These are phyloP conservation scores for Syzygium aqueum DNA, from an alignment of 345 rosid species.

Conservation along the genomic window DNA sequence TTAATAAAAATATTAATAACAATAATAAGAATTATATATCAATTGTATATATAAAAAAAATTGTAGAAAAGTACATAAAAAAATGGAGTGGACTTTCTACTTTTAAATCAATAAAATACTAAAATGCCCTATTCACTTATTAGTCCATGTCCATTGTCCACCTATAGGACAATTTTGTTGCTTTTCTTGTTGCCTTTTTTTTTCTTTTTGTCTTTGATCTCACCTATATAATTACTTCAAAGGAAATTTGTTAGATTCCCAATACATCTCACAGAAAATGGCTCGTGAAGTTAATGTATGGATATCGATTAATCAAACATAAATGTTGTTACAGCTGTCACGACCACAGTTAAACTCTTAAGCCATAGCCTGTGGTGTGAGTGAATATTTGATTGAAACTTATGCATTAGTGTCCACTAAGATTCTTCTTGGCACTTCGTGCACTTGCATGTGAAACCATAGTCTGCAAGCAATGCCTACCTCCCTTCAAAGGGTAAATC, in stretches of 20 bases:
- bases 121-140: too few species aligned
- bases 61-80: too few species aligned
- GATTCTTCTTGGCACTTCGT: constrained; percentile 43
- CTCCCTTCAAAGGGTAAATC: constrained; percentile 62
- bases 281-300: not conserved
- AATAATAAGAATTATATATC: too few species aligned
- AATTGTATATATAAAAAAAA: too few species aligned
- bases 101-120: too few species aligned
- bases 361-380: not conserved
- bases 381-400: not conserved
- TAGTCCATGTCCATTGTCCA: too few species aligned
- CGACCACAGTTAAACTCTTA: not conserved
- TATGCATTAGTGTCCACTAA: not conserved
- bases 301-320: not conserved
- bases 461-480: constrained; percentile 55
- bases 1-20: too few species aligned
- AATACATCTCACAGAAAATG: not conserved
- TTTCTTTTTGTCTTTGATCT: too few species aligned
- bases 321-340: not conserved
- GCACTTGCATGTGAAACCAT: constrained; percentile 72
- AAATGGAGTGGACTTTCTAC: too few species aligned
- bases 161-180: too few species aligned
- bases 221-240: not conserved
- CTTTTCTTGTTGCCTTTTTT: too few species aligned
- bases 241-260: too few species aligned